phyloP scores from a whole-genome alignment of 2,329 filamentous ascomycete species.

The Pseudogymnoascus sp. region DNA sequence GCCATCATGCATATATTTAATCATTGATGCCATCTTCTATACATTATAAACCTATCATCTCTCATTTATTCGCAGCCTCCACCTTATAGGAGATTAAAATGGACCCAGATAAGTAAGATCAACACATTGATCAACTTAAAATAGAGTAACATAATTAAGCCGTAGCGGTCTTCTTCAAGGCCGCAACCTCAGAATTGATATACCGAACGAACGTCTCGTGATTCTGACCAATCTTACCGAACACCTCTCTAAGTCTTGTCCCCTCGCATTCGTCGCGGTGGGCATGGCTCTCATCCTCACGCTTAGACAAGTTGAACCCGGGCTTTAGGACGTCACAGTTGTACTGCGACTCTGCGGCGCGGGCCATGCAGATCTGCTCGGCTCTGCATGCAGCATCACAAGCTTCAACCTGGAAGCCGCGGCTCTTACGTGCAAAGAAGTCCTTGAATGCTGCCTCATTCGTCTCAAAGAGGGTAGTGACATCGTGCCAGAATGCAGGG shows the following conservation, averaged over 20 bases:
- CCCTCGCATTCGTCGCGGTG: slow-evolving; percentile 13
- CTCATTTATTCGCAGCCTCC: not conserved
- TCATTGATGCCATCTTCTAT: not conserved
- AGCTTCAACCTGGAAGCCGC: slow-evolving; percentile 34
- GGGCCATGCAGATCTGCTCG: slow-evolving; percentile 44
- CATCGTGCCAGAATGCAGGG: slow-evolving; percentile 51
- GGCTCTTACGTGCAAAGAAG: slow-evolving; percentile 41
- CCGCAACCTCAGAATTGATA: not conserved
- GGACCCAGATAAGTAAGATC: not conserved
- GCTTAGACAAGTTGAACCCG: slow-evolving; percentile 31
- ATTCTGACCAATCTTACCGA: not conserved
- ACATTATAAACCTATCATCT: not conserved
- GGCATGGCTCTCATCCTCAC: slow-evolving; percentile 16
- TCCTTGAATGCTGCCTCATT: slow-evolving; percentile 38
- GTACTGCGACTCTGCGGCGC: slow-evolving; percentile 44
- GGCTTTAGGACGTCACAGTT: slow-evolving; percentile 39
- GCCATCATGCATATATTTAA: too few relatives aligned
- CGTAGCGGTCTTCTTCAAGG: not conserved
- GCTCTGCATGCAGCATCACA: slow-evolving; percentile 39
- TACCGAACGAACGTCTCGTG: not conserved
- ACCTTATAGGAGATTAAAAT: not conserved
- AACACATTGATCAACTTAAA: not conserved
- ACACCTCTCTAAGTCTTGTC: slow-evolving; percentile 11
- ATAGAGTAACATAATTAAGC: not conserved
- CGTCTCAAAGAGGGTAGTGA: slow-evolving; percentile 42